Conservation (phyloP, 1,284 basidiomycete genomes). For the Earliella scabrosa region DNA sequence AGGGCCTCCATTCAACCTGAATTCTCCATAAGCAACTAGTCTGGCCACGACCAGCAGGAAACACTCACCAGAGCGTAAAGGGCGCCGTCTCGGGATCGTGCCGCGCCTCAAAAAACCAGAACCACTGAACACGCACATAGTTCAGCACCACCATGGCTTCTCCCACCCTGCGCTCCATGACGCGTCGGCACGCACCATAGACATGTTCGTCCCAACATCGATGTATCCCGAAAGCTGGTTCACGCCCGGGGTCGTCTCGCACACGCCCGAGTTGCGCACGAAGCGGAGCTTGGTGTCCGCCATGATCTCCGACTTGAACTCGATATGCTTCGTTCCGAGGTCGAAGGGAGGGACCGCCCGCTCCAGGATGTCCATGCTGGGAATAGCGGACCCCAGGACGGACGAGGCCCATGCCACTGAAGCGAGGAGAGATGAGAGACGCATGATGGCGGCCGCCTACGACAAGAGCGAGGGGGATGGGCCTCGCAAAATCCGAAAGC, state of each 20-base stretch:
- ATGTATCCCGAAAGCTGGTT: constrained; percentile 71
- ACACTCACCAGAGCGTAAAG: constrained; percentile 64
- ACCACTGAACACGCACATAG: constrained; percentile 54
- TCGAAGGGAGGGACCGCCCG: not conserved
- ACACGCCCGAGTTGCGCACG: constrained; percentile 67
- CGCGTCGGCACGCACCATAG: constrained; percentile 53
- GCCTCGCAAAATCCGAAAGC: too few species aligned
- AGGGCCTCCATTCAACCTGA: constrained; percentile 61
- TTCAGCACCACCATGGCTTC: too few species aligned
- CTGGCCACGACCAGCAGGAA: not conserved
- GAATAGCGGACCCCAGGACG: not conserved
- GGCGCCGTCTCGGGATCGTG: constrained; percentile 61
- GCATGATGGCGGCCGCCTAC: not conserved
- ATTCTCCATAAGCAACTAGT: too few species aligned
- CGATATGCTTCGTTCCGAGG: not conserved
- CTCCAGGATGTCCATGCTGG: not conserved
- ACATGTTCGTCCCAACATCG: constrained; percentile 62
- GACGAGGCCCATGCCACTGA: not conserved
- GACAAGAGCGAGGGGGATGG: not conserved
- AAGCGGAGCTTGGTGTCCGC: constrained; percentile 46
- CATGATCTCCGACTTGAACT: constrained; percentile 24
- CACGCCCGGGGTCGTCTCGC: constrained; percentile 72
- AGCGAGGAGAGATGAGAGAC: not conserved
- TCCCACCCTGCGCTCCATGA: too few species aligned
- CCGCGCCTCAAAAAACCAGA: constrained; percentile 75